phyloP scores from a whole-genome alignment of 73 alveolate genomes.

The Tetrahymena borealis region DNA sequence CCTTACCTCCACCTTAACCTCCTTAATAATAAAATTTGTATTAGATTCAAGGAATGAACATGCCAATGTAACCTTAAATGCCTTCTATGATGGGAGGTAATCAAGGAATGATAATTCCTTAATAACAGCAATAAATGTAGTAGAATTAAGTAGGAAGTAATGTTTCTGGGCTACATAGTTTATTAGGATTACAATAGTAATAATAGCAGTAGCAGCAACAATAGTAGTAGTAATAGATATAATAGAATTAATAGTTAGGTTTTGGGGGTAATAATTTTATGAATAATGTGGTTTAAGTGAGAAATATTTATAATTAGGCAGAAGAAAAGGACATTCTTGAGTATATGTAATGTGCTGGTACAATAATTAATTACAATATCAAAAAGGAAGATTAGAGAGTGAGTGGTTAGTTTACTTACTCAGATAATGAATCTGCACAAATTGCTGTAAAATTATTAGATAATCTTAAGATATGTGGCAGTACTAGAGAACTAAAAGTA shows the following conservation, averaged over 20 bases:
- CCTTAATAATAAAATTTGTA: background rate
- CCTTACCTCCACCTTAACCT: background rate
- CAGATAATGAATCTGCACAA: background rate
- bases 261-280: background rate
- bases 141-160: background rate
- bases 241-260: background rate
- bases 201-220: background rate
- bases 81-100: background rate
- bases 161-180: background rate
- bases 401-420: background rate
- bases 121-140: background rate
- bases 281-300: background rate
- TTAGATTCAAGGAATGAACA: background rate
- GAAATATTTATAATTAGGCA: background rate
- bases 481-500: background rate
- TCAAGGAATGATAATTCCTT: background rate
- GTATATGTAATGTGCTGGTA: background rate
- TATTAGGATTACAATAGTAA: background rate
- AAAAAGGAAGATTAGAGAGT: background rate
- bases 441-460: background rate
- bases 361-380: background rate
- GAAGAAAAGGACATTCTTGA: background rate
- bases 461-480: background rate
- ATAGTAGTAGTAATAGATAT: background rate
- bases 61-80: background rate